A percentile compares a stretch with the other conserved stretches of the same genome.
These are phyloP conservation scores for Boletus sp. DNA, from an alignment of 768 basidiomycete genomes.

Conservation along the genomic window DNA sequence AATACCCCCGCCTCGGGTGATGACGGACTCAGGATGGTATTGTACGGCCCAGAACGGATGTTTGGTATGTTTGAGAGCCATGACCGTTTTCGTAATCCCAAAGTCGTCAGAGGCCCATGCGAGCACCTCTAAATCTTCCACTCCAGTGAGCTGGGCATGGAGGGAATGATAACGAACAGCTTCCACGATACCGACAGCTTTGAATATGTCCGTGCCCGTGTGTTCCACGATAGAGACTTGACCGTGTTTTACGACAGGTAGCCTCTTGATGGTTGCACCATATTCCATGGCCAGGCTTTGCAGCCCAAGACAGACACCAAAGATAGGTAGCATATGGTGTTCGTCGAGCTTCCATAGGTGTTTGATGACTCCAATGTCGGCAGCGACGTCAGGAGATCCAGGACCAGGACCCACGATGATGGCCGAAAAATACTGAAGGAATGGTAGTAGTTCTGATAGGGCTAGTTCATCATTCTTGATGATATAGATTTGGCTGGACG, in stretches of 20 bases:
- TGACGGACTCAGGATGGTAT: conserved; percentile 84
- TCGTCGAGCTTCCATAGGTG: conserved; percentile 67
- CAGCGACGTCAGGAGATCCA: conserved; percentile 62
- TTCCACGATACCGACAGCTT: conserved; percentile 48
- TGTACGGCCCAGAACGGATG: conserved; percentile 87
- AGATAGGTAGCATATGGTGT: conserved; percentile 58
- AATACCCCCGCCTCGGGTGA: conserved; percentile 67
- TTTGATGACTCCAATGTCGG: conserved; percentile 67
- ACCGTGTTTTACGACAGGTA: conserved; percentile 75
- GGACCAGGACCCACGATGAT: conserved; percentile 79
- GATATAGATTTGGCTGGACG: conserved; percentile 60
- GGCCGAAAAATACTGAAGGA: conserved; percentile 62
- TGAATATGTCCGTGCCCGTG: conserved; percentile 56
- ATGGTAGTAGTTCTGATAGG: conserved; percentile 47
- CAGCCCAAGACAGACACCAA: conserved; percentile 81
- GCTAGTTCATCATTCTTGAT: conserved; percentile 69
- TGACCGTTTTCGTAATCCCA: conserved; percentile 68
- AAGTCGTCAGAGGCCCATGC: conserved; percentile 71
- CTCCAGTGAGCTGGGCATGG: conserved; percentile 49
- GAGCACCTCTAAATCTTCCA: conserved; percentile 56
- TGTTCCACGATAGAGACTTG: conserved; percentile 69
- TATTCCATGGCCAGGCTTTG: conserved; percentile 70
- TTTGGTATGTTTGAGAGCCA: conserved; percentile 64
- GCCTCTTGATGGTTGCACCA: conserved; percentile 58
- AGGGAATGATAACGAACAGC: conserved; percentile 84